Evolutionary conservation across 192 early-diverging fungal genomes (phyloP).

Genomic region (Entophlyctis helioformis): DNA sequence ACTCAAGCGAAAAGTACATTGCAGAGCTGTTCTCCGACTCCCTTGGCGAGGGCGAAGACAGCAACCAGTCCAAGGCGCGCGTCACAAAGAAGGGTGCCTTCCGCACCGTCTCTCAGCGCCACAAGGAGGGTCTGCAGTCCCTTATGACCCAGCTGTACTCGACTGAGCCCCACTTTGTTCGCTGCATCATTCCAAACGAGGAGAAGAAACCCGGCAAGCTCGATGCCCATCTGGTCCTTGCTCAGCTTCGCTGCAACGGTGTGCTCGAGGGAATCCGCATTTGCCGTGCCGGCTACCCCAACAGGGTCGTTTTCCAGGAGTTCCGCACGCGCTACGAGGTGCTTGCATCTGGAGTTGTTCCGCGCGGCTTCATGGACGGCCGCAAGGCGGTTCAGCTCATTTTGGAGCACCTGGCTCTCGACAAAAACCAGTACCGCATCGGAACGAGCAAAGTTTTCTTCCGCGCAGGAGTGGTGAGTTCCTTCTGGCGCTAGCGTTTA

Average conservation of each 20-base stretch:
- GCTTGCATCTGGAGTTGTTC: slow-evolving; percentile 65
- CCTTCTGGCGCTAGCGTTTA: background rate
- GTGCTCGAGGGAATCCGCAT: slow-evolving; percentile 96
- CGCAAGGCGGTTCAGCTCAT: slow-evolving; percentile 71
- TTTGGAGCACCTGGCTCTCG: slow-evolving; percentile 63
- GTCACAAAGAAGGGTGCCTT: slow-evolving; percentile 74
- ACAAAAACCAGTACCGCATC: slow-evolving; percentile 71
- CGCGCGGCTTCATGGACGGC: slow-evolving; percentile 81
- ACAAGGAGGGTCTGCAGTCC: slow-evolving; percentile 83
- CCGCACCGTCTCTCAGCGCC: slow-evolving; percentile 84
- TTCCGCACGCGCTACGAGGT: slow-evolving; percentile 93
- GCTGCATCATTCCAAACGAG: slow-evolving; percentile 92
- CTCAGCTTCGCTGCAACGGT: slow-evolving; percentile 93
- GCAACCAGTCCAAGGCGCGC: slow-evolving; percentile 9
- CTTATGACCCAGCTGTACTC: slow-evolving; percentile 85
- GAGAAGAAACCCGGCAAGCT: slow-evolving; percentile 80
- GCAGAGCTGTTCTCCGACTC: slow-evolving; percentile 76
- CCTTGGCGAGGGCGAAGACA: slow-evolving; percentile 42
- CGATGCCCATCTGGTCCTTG: slow-evolving; percentile 72
- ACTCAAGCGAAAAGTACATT: slow-evolving; percentile 69
- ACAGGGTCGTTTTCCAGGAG: slow-evolving; percentile 81
- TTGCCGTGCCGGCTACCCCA: slow-evolving; percentile 89
- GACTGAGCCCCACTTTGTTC: slow-evolving; percentile 95
- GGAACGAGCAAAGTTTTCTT: slow-evolving; percentile 96
- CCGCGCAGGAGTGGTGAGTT: slow-evolving; percentile 75